These are phyloP conservation scores for Ceratobasidium sp. DNA, from an alignment of 1,284 basidiomycete species.

Conservation along the genomic window DNA sequence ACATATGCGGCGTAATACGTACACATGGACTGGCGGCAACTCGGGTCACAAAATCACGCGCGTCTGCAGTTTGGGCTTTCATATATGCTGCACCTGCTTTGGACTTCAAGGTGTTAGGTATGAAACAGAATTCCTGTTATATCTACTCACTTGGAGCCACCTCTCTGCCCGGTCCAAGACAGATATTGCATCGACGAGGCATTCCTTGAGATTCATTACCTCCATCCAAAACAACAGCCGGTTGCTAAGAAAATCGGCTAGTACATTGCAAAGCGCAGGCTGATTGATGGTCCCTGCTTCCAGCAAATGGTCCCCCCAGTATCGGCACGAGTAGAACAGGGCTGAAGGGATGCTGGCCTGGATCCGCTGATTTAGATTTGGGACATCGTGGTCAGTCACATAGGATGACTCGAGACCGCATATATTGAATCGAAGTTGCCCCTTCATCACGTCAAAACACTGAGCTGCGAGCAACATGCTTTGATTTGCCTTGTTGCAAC, in stretches of 20 bases:
- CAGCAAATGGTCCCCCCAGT: not conserved
- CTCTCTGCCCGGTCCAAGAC: not conserved
- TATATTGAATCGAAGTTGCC: conserved; percentile 3
- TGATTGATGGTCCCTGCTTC: not conserved
- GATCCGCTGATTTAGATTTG: not conserved
- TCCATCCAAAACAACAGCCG: conserved; percentile 7
- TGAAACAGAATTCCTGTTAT: not conserved
- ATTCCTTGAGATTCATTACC: not conserved
- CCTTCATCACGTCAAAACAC: not conserved
- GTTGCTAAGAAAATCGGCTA: not conserved
- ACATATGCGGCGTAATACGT: not conserved
- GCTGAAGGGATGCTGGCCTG: not conserved
- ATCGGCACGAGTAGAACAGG: not conserved
- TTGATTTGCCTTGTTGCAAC: not conserved
- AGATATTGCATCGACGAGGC: not conserved
- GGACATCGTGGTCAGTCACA: not conserved
- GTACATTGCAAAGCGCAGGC: not conserved
- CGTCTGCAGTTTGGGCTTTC: not conserved
- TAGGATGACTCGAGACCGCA: conserved; percentile 2
- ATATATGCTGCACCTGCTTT: not conserved
- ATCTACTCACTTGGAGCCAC: not conserved
- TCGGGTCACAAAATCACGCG: not conserved
- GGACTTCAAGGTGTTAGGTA: not conserved
- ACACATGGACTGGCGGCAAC: not conserved
- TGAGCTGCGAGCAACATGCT: not conserved